Percentiles rank a stretch among this genome's conserved stretches.
Conservation (phyloP, 2,329 filamentous ascomycete genomes). For the Xylariaceae sp. region DNA sequence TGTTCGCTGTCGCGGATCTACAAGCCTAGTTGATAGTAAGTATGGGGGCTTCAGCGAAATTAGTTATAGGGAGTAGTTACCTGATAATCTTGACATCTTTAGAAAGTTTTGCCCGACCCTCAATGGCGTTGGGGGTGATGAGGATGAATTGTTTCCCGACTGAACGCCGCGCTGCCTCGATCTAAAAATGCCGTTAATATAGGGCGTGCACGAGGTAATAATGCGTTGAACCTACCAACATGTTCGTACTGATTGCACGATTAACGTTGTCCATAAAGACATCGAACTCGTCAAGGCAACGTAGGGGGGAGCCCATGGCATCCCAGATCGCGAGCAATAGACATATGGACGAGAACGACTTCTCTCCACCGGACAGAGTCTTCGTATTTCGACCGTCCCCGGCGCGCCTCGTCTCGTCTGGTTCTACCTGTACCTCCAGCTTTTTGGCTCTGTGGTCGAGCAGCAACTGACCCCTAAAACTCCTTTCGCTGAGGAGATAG, state of each 20-base stretch:
- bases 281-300: slow-evolving; percentile 96
- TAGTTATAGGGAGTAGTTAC: slow-evolving; percentile 30
- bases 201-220: not conserved
- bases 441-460: slow-evolving; percentile 72
- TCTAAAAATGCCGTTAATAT: slow-evolving; percentile 42
- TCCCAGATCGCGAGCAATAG: slow-evolving; percentile 92
- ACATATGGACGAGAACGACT: slow-evolving; percentile 96
- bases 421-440: slow-evolving; percentile 74
- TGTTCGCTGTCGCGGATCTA: slow-evolving; percentile 58
- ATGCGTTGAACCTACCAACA: slow-evolving; percentile 65
- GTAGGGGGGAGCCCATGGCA: slow-evolving; percentile 91
- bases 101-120: slow-evolving; percentile 51
- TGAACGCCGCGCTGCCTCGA: slow-evolving; percentile 76
- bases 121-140: slow-evolving; percentile 87
- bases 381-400: slow-evolving; percentile 76
- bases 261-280: slow-evolving; percentile 99
- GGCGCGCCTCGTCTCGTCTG: slow-evolving; percentile 64
- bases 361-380: slow-evolving; percentile 92
- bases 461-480: slow-evolving; percentile 76
- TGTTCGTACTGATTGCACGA: slow-evolving; percentile 83
- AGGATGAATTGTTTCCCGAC: slow-evolving; percentile 93
- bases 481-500: slow-evolving; percentile 82
- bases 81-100: slow-evolving; percentile 76
- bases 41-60: not conserved
- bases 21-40: slow-evolving; percentile 40